Evolutionary conservation across 257 asterid genomes (phyloP), one percentile per base, ranked within the genome.

Genomic region (Solanum bulbocastanum): DNA sequence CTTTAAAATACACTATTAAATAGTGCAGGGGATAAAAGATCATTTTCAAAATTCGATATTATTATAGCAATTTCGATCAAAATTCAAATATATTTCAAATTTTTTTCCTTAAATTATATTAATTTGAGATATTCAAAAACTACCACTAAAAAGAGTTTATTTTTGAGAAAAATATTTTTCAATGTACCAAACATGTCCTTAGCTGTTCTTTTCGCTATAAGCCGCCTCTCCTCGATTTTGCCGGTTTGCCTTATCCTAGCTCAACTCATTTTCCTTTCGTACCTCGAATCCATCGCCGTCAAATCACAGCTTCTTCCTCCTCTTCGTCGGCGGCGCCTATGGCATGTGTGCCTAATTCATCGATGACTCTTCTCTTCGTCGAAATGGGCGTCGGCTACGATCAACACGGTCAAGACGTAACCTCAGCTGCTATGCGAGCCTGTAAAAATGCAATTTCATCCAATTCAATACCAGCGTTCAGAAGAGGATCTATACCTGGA

Each of bases 331-430:
- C 78, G 12, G n/a, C 76, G 7, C 14, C 9, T 20, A 73, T 73
- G 82, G 82, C 82, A 10, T 73, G 82, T 18, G 85, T 81, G 10
- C 85, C 85, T 10, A 81, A 81, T 30, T 92, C 98, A 88, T 91
- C 96, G 18, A 93, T 97, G 92, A 97, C 92, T 87, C 98, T 97
- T 81, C 88, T 97, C 89, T 97, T 97, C 87, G 98, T 97, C 32
- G 99, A 97, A 90, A 97, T 96, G 98, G 99, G 99, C 49, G 99
- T 97, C 79, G 99, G 99, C 25, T 95, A 96, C 88, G 99, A 97
- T 94, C 99, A 97, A 88, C 99, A 97, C 35, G 99, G 99, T 90
- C 98, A 95, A 93, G 96, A 96, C 89, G 89, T 96, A 68, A 95
- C 98, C 3, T 91, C 96, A 36, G 98, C 98, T n/a, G 98, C 99